phyloP scores from a whole-genome alignment of 2,329 filamentous ascomycete species.

The Monilinia polystroma region DNA sequence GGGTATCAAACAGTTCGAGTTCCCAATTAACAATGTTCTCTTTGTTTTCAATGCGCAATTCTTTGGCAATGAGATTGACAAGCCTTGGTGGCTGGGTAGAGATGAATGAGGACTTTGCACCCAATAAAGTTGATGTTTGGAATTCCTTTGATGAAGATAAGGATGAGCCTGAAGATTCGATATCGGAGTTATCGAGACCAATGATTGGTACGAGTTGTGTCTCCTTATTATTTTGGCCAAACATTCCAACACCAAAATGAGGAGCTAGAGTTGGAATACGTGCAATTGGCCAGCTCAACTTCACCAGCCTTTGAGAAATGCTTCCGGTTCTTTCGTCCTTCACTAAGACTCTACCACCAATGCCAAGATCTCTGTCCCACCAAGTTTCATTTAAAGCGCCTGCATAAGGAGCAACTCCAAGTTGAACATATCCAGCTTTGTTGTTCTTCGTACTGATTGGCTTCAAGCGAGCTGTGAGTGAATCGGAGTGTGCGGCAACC shows the following conservation, averaged over 20 bases:
- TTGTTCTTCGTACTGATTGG: conserved; percentile 82
- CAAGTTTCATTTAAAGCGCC: conserved; percentile 85
- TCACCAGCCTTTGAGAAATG: conserved; percentile 78
- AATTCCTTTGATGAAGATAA: conserved; percentile 33
- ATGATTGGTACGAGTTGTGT: conserved; percentile 94
- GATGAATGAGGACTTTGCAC: conserved; percentile 58
- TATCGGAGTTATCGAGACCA: conserved; percentile 73
- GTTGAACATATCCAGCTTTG: conserved; percentile 81
- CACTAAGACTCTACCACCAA: conserved; percentile 86
- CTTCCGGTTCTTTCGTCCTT: conserved; percentile 70
- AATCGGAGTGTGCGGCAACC: conserved; percentile 89
- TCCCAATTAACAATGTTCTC: conserved; percentile 91
- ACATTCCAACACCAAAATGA: conserved; percentile 80
- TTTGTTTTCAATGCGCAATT: conserved; percentile 73
- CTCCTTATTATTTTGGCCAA: conserved; percentile 72
- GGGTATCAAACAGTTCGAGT: conserved; percentile 87
- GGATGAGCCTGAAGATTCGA: conserved; percentile 40
- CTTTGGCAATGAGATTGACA: conserved; percentile 75
- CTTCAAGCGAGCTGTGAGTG: conserved; percentile 86
- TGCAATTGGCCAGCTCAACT: conserved; percentile 92
- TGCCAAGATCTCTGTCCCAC: conserved; percentile 94
- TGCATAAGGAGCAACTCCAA: conserved; percentile 91
- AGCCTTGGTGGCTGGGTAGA: conserved; percentile 82
- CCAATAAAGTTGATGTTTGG: conserved; percentile 35
- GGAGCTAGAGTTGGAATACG: conserved; percentile 88